Evolutionary conservation across 2,329 filamentous ascomycete genomes (phyloP), one percentile per base, ranked within the genome.

Genomic region (Verruconis gallopava): DNA sequence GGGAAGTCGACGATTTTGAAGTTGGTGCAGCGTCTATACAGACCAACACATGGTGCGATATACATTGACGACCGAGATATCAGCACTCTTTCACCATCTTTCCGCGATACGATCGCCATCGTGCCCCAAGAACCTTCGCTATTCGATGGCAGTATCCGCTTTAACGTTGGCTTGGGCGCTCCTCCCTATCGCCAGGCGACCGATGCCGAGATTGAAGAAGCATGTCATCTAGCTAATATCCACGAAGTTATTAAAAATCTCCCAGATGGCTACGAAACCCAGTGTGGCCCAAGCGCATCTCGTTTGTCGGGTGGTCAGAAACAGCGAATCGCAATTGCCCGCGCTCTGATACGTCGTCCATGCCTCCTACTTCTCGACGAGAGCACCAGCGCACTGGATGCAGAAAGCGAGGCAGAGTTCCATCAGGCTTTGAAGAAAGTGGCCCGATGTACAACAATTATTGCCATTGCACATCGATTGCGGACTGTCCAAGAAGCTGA

Each of bases 1-100:
- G 42, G 42, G 58, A 68, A 47, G 57, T 68, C 21, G 57, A 59
- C 39, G 17, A 21, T 40, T 13, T 33, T 44, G 5, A 43, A 76
- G 3, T 52, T 69, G 21, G 48, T 70, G 3, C 69, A 77, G 51
- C 65, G 72, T 4, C 67, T 78, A 46, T 77, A 77, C 52, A 57
- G 53, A 1, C 67, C 72, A 0, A 57, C 62, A 2, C 61, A 64
- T 0, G 75, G 75, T 0, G 53, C 55, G 0, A 66, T 78, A 22
- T 48, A 64, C 4, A 65, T 79, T 34, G 72, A 77, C 48, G 67
- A 67, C 1, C 46, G 62, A 5, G 65, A 73, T 43, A 62, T 71
- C 15, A 57, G 61, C 9, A 51, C 54, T 33, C 52, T 58, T 35
- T 60, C 64, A 1, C 50, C 54, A 34, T 36, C 33, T 2, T 55